phyloP scores from a whole-genome alignment of 371 early-diverging fungal genomes.

The Rhizopus stolonifer region DNA sequence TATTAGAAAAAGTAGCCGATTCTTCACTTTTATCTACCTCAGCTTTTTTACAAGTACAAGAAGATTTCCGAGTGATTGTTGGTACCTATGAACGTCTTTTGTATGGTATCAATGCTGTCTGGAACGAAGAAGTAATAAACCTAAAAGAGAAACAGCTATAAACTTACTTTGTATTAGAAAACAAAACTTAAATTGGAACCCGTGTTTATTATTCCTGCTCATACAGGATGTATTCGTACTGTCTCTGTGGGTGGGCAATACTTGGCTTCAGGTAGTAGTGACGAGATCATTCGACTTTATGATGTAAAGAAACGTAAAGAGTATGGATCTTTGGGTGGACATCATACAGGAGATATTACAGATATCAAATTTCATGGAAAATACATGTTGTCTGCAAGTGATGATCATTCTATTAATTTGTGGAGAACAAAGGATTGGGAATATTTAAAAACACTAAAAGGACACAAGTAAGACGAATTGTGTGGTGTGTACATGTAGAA shows the following conservation, averaged over 20 bases:
- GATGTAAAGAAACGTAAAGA: conserved; percentile 87
- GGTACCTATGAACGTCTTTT: conserved; percentile 96
- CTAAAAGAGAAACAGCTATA: too few relatives aligned
- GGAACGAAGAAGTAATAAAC: conserved; percentile 33
- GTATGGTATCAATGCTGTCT: conserved; percentile 82
- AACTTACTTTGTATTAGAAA: conserved; percentile 8
- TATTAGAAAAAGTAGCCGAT: conserved; percentile 18
- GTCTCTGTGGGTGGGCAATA: conserved; percentile 74
- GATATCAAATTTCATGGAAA: conserved; percentile 77
- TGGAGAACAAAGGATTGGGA: conserved; percentile 97
- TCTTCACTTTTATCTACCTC: conserved; percentile 19
- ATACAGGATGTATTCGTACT: conserved; percentile 89
- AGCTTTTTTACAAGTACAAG: conserved; percentile 8
- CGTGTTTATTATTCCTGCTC: conserved; percentile 92
- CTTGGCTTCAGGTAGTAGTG: conserved; percentile 94
- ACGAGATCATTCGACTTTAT: conserved; percentile 91
- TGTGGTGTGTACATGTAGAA: too few relatives aligned
- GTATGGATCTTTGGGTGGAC: conserved; percentile 82
- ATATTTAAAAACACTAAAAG: conserved; percentile 82
- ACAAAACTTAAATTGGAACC: conserved; percentile 57
- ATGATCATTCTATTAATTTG: conserved; percentile 85
- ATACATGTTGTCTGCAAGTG: conserved; percentile 88
- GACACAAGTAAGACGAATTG: conserved; percentile 71
- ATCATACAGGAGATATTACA: conserved; percentile 89
- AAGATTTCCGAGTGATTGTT: conserved; percentile 70